phyloP scores from a whole-genome alignment of 208 protist genomes.

The Leishmania braziliensis region DNA sequence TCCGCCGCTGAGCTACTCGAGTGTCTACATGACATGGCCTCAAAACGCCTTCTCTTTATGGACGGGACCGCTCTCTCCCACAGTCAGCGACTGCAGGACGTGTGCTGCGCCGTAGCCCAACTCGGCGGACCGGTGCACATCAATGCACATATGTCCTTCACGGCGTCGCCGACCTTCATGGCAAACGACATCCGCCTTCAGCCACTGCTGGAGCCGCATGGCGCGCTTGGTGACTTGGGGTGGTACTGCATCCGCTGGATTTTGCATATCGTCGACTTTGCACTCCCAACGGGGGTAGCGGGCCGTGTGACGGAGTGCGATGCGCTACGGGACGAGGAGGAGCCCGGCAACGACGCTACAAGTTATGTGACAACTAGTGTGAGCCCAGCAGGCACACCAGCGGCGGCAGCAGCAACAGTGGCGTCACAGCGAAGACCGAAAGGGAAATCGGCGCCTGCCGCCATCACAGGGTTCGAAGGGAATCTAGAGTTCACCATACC shows the following conservation, averaged over 20 bases:
- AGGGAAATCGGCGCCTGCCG: constrained; percentile 21
- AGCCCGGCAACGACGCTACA: not conserved
- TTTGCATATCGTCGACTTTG: constrained; percentile 67
- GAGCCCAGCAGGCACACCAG: not conserved
- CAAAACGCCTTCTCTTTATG: constrained; percentile 64
- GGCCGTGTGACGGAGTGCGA: constrained; percentile 54
- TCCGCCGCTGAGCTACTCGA: constrained; percentile 38
- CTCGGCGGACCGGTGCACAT: constrained; percentile 53
- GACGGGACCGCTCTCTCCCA: constrained; percentile 74
- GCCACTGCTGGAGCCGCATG: constrained; percentile 57
- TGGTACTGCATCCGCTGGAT: constrained; percentile 83
- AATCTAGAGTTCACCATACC: constrained; percentile 49
- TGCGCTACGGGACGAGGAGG: constrained; percentile 7
- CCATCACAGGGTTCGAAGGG: constrained; percentile 65
- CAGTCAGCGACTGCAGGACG: constrained; percentile 50
- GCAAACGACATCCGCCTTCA: constrained; percentile 65
- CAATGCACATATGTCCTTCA: constrained; percentile 56
- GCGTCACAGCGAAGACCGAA: not conserved
- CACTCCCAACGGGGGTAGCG: constrained; percentile 46
- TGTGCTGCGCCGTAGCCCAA: constrained; percentile 33
- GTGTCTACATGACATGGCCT: constrained; percentile 48
- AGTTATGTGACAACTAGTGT: not conserved
- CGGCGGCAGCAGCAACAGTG: not conserved
- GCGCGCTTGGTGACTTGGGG: constrained; percentile 70
- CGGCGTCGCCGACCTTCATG: constrained; percentile 50